Conservation (phyloP, 495 filamentous ascomycete species). For the Talaromyces trachyspermus region DNA sequence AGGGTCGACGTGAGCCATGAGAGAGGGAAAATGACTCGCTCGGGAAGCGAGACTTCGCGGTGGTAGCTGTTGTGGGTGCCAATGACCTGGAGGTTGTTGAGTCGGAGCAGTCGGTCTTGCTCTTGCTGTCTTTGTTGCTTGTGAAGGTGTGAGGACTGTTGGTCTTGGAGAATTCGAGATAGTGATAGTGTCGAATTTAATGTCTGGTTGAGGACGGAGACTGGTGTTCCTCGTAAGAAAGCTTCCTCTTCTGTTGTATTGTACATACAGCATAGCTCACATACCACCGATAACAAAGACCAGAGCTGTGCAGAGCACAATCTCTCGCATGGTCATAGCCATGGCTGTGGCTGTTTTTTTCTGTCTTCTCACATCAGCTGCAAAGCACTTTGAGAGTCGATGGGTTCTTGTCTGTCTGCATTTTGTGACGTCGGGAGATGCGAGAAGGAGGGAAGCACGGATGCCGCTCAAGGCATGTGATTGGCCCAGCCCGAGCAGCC, state of each 20-base stretch:
- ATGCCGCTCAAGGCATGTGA: too few relatives aligned
- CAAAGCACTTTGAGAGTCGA: too few relatives aligned
- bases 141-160: neutral
- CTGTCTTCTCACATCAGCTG: neutral
- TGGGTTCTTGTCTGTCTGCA: too few relatives aligned
- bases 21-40: slow-evolving; percentile 1
- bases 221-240: neutral
- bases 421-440: too few relatives aligned
- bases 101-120: neutral
- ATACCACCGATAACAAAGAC: slow-evolving; percentile 7
- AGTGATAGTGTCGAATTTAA: neutral
- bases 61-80: slow-evolving; percentile 10
- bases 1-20: slow-evolving; percentile 5
- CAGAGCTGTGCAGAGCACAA: slow-evolving; percentile 4
- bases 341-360: neutral
- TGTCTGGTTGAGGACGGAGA: slow-evolving; percentile 5
- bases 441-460: too few relatives aligned
- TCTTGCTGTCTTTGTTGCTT: neutral
- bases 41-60: slow-evolving; percentile 6
- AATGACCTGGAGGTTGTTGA: slow-evolving; percentile 6
- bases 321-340: slow-evolving; percentile 5
- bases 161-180: neutral
- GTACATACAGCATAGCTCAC: neutral
- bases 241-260: neutral
- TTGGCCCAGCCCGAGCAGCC: too few relatives aligned